Conservation (phyloP, 345 rosid genomes). For the Hibiscus trionum region DNA sequence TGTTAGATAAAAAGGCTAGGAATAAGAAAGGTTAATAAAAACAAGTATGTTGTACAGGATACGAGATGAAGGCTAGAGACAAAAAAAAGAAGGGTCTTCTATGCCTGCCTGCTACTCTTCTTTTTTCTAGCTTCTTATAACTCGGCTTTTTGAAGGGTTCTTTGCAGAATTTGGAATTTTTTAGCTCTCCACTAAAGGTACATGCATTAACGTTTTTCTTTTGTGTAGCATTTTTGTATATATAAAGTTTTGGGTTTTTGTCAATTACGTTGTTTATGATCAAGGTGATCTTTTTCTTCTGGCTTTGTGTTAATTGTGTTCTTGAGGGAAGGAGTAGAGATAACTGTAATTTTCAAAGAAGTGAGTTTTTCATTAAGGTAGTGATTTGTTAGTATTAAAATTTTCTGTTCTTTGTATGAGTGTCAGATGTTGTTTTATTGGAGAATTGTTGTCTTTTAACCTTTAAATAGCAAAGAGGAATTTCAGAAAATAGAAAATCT, state of each 20-base stretch:
- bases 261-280: constrained; percentile 15
- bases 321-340: constrained; percentile 1
- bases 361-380: background rate
- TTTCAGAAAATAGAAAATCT: background rate
- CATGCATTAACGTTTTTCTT: background rate
- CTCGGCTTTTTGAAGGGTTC: constrained; percentile 21
- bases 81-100: background rate
- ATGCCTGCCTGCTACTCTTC: constrained; percentile 14
- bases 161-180: constrained; percentile 19
- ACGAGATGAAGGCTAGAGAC: constrained; percentile 19
- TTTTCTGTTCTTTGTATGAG: constrained; percentile 12
- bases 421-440: constrained; percentile 24
- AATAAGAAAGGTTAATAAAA: background rate
- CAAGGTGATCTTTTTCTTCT: constrained; percentile 1
- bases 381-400: constrained; percentile 15
- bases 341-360: constrained; percentile 2
- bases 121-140: background rate
- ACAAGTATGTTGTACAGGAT: constrained; percentile 17
- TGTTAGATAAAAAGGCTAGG: background rate
- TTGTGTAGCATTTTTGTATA: background rate
- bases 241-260: constrained; percentile 13
- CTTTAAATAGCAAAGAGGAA: background rate
- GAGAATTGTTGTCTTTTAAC: constrained; percentile 1
- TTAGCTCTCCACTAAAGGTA: constrained; percentile 9
- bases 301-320: constrained; percentile 16